Base-by-base conservation (phyloP, 2,329 filamentous ascomycete species). In the Madurella mycetomatis region DNA sequence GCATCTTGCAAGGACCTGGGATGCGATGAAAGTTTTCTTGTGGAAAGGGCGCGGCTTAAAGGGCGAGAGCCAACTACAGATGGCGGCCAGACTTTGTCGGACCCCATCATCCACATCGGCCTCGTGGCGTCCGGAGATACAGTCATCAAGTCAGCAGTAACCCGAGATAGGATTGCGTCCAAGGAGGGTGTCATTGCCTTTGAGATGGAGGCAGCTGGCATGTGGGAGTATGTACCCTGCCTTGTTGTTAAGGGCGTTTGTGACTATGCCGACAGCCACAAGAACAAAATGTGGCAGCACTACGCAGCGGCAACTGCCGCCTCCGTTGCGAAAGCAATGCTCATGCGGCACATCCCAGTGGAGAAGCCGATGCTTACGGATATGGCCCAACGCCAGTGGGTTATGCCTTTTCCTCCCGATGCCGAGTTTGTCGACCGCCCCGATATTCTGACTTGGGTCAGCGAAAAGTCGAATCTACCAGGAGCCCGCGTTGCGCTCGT, bases 201-300 rank as follows among this genome's bases (percentile, higher is more conserved):
- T 45, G 70, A 72, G 49, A 72, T 72, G 67, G 70, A 72, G 50
- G 65, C 65, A 2, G 69, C 67, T 1, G 70, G 70, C 2, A 61
- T 69, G 1, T 72, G 67, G 67, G 66, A 71, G 19, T 57, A 60
- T n/a, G 43, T 67, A 5, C 64, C 67, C 1, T 66, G 61, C 41
- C 50, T 73, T 4, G 61, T 73, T 4, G 63, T 74, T 52, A 72
- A 72, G 50, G 67, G 69, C 9, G 66, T 71, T 1, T 69, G 66
- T 55, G 68, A 73, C 58, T 74, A 73, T 53, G 66, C 69, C 0
- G 72, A 74, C 55, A 67, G 68, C 46, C 71, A 73, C 56, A 72
- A 73, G 53, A 67, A 62, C 51, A 68, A 70, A 40, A 48, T 32
- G 5, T 73, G 69, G 69, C 70, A 73, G 47, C 43, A 45, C 1